Percentiles rank a stretch among this genome's conserved stretches.
phyloP scores from a whole-genome alignment of 1,284 basidiomycete genomes.

The Phylloboletellus chloephorus region DNA sequence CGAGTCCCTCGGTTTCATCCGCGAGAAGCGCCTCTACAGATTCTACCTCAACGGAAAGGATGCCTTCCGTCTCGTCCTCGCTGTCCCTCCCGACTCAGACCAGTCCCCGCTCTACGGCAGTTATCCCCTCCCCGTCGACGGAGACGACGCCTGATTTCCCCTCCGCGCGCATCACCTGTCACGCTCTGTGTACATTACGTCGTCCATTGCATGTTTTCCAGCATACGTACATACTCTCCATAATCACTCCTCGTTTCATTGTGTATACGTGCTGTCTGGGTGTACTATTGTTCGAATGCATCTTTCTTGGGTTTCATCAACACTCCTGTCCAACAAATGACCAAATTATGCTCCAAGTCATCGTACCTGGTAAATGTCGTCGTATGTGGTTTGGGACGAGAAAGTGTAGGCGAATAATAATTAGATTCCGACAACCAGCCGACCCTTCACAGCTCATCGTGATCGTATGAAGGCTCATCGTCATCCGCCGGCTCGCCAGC shows the following conservation, averaged over 20 bases:
- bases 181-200: constrained; percentile 12
- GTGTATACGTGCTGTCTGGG: no score
- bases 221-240: constrained; percentile 11
- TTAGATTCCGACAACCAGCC: no score
- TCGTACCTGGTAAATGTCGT: constrained; percentile 4
- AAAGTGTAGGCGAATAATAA: constrained; percentile 5
- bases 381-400: not conserved
- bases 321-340: not conserved
- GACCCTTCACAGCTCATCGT: constrained; percentile 62
- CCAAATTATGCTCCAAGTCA: constrained; percentile 14
- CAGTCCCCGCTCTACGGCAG: constrained; percentile 11
- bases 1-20: constrained; percentile 88
- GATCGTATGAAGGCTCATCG: constrained; percentile 52
- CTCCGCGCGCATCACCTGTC: constrained; percentile 7
- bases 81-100: constrained; percentile 41
- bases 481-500: constrained; percentile 43
- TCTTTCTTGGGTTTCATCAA: not conserved
- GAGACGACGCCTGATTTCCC: constrained; percentile 32
- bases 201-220: not conserved
- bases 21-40: constrained; percentile 89
- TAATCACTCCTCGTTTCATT: constrained; percentile 20
- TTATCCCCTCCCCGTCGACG: constrained; percentile 32
- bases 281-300: no score
- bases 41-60: constrained; percentile 96
- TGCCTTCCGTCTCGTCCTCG: constrained; percentile 71